Conservation (phyloP, 805 yeast species). For the Candida vaughaniae region DNA sequence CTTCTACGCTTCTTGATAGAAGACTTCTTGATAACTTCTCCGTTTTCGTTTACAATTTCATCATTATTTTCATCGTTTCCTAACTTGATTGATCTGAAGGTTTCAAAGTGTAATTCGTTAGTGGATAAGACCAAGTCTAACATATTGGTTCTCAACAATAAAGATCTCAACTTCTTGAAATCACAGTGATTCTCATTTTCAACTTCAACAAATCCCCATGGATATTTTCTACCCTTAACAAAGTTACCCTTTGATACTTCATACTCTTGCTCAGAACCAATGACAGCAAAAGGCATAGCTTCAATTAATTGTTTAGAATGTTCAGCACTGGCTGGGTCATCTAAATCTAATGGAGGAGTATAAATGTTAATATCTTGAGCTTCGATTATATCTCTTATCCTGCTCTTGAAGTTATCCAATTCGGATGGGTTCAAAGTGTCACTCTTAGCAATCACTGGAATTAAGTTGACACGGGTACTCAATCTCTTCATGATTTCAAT, state of each 20-base stretch:
- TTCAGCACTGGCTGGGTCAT: slow-evolving; percentile 73
- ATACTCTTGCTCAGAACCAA: slow-evolving; percentile 72
- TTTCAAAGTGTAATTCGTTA: slow-evolving; percentile 77
- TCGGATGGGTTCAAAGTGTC: slow-evolving; percentile 78
- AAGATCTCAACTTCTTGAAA: slow-evolving; percentile 74
- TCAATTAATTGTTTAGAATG: slow-evolving; percentile 79
- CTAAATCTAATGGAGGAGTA: slow-evolving; percentile 78
- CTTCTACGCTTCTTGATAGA: slow-evolving; percentile 51
- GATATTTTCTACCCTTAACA: slow-evolving; percentile 80
- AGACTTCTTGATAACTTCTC: slow-evolving; percentile 29
- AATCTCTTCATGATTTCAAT: slow-evolving; percentile 84
- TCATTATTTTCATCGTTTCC: slow-evolving; percentile 38
- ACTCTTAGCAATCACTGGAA: slow-evolving; percentile 88
- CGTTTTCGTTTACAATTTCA: slow-evolving; percentile 28
- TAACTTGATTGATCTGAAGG: slow-evolving; percentile 71
- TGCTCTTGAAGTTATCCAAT: slow-evolving; percentile 63
- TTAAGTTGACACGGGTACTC: slow-evolving; percentile 76
- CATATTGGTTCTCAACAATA: slow-evolving; percentile 79
- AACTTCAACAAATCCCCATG: slow-evolving; percentile 89
- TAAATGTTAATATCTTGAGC: slow-evolving; percentile 81
- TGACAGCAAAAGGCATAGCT: slow-evolving; percentile 83
- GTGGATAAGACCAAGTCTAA: slow-evolving; percentile 79
- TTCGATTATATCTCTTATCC: slow-evolving; percentile 80
- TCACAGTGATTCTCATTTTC: slow-evolving; percentile 86
- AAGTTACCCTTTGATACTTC: slow-evolving; percentile 61